A percentile compares a stretch with the other conserved stretches of the same genome.
Conservation (phyloP, 2,329 filamentous ascomycete genomes). For the Periconia sp. region DNA sequence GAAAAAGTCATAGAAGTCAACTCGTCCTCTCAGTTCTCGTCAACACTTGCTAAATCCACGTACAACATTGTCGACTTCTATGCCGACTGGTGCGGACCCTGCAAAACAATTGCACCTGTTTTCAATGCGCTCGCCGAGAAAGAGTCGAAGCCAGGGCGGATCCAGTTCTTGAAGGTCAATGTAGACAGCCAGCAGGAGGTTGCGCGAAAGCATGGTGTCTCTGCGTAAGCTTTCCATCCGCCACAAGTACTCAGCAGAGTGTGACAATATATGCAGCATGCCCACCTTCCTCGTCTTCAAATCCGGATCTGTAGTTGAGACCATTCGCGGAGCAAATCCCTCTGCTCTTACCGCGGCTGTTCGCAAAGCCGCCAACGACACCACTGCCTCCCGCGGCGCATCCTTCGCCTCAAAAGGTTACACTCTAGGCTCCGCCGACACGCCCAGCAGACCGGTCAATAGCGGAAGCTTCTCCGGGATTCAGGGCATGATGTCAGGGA, state of each 20-base stretch:
- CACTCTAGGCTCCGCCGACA: slow-evolving; percentile 45
- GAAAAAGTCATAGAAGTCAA: slow-evolving; percentile 41
- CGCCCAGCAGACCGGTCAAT: slow-evolving; percentile 31
- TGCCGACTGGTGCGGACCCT: slow-evolving; percentile 64
- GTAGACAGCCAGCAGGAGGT: slow-evolving; percentile 60
- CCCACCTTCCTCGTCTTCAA: slow-evolving; percentile 58
- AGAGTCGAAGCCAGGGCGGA: slow-evolving; percentile 53
- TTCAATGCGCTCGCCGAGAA: slow-evolving; percentile 59
- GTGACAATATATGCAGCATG: slow-evolving; percentile 43
- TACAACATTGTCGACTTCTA: slow-evolving; percentile 60
- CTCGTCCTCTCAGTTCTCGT: slow-evolving; percentile 43
- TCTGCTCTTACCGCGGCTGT: slow-evolving; percentile 55
- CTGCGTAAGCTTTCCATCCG: slow-evolving; percentile 44
- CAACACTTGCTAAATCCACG: slow-evolving; percentile 40
- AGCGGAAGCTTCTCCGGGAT: slow-evolving; percentile 31
- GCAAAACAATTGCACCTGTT: slow-evolving; percentile 59
- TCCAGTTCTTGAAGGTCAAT: slow-evolving; percentile 62
- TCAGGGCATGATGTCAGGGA: slow-evolving; percentile 33
- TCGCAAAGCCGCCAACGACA: slow-evolving; percentile 50
- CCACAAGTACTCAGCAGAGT: not conserved
- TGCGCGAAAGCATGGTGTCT: slow-evolving; percentile 56
- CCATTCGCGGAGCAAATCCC: slow-evolving; percentile 57
- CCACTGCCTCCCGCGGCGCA: slow-evolving; percentile 37
- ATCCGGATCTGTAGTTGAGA: slow-evolving; percentile 51
- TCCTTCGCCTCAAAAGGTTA: slow-evolving; percentile 52